Conservation (phyloP, 768 basidiomycete species). For the Leccinum aurantiacum region DNA sequence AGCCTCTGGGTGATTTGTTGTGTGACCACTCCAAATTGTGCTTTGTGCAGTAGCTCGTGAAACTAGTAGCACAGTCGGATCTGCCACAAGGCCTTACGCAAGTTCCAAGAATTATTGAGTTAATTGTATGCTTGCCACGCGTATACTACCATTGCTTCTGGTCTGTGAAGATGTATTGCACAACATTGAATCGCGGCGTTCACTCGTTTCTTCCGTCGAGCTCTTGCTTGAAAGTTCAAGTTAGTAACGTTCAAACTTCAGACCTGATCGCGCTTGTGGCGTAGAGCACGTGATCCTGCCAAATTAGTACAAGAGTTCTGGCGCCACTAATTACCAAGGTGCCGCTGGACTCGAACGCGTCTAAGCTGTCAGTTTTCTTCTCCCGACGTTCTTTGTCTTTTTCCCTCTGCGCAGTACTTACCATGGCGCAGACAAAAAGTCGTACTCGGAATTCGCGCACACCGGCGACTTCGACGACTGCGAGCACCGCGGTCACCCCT, state of each 20-base stretch:
- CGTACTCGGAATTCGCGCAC: constrained; percentile 16
- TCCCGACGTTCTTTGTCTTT: constrained; percentile 16
- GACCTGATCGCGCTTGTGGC: constrained; percentile 31
- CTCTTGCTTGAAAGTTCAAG: too few species aligned
- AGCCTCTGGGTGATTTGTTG: not conserved
- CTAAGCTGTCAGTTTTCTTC: constrained; percentile 15
- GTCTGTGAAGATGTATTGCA: not conserved
- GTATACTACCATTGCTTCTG: not conserved
- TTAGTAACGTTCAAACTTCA: too few species aligned
- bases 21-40: not conserved
- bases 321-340: constrained; percentile 28
- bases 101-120: not conserved
- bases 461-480: constrained; percentile 29
- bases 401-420: not conserved
- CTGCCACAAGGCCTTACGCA: not conserved
- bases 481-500: constrained; percentile 49
- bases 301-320: constrained; percentile 6
- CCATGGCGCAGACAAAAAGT: constrained; percentile 27
- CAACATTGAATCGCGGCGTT: not conserved
- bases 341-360: constrained; percentile 17
- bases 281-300: constrained; percentile 24
- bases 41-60: too few species aligned
- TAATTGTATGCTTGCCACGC: not conserved
- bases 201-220: not conserved
- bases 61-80: too few species aligned